These are phyloP conservation scores for Thuja plicata DNA, from an alignment of 83 land plant genomes.

Conservation along the genomic window DNA sequence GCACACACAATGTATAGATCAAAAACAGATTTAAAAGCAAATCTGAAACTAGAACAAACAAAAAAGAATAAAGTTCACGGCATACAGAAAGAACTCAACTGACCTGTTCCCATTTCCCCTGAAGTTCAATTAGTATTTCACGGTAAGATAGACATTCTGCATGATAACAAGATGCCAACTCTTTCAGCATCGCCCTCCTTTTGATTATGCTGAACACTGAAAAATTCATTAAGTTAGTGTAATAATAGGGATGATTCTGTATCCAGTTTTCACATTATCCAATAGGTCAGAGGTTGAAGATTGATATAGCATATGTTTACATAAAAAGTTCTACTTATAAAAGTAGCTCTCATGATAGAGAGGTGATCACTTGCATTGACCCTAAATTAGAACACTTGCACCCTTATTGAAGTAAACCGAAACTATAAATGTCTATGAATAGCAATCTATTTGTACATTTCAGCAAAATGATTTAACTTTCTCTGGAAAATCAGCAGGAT, in stretches of 20 bases:
- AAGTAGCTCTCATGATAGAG: not conserved
- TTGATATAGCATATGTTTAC: not conserved
- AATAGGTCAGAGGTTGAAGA: not conserved
- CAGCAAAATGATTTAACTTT: not conserved
- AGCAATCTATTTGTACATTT: not conserved
- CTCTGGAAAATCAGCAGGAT: not conserved
- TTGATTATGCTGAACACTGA: conserved; percentile 65
- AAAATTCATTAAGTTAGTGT: not conserved
- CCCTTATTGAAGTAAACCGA: not conserved
- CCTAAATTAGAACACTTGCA: not conserved
- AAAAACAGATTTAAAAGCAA: not conserved
- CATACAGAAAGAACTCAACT: not conserved
- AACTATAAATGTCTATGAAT: not conserved
- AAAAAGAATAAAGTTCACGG: not conserved
- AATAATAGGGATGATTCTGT: not conserved
- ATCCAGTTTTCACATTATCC: not conserved
- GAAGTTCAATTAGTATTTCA: conserved; percentile 54
- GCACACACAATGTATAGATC: not conserved
- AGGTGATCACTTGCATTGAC: not conserved
- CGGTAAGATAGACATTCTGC: conserved; percentile 59
- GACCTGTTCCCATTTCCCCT: conserved; percentile 63
- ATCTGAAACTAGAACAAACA: not conserved
- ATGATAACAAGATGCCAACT: conserved; percentile 63
- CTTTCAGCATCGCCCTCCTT: conserved; percentile 68
- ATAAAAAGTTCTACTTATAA: not conserved